phyloP scores from a whole-genome alignment of 2,329 filamentous ascomycete species.

The Sporothrix luriei region DNA sequence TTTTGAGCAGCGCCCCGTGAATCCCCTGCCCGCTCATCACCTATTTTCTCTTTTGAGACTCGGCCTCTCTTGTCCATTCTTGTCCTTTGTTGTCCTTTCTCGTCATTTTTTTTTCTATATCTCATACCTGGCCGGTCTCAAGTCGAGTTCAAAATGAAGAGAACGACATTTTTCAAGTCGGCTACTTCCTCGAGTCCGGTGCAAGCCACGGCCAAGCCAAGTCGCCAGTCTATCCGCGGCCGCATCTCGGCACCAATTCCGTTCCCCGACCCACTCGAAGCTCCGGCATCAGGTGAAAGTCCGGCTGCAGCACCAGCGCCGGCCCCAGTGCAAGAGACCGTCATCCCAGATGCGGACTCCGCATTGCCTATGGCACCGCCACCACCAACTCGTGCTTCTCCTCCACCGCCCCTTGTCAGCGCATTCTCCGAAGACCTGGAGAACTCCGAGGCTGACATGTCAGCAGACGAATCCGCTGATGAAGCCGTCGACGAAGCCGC shows the following conservation, averaged over 20 bases:
- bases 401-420: neutral
- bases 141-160: constrained; percentile 27
- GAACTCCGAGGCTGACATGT: neutral
- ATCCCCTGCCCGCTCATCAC: no score
- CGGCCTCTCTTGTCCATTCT: neutral
- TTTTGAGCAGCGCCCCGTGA: neutral
- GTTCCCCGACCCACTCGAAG: constrained; percentile 48
- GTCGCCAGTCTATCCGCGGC: constrained; percentile 56
- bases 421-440: constrained; percentile 18
- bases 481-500: constrained; percentile 10
- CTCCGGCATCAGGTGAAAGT: neutral
- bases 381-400: constrained; percentile 9
- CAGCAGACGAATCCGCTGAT: neutral
- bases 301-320: neutral
- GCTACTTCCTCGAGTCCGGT: constrained; percentile 42
- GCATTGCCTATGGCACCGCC: neutral
- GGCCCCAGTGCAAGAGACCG: neutral
- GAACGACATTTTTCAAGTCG: constrained; percentile 50
- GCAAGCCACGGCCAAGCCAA: constrained; percentile 46
- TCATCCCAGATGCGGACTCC: neutral
- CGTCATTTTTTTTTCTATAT: no score
- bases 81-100: neutral
- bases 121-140: neutral
- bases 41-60: neutral
- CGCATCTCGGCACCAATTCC: constrained; percentile 65